Percentiles rank a stretch among this genome's conserved stretches.
These are phyloP conservation scores for Aspergillus amoenus DNA, from an alignment of 2,329 filamentous ascomycete species.

Conservation along the genomic window DNA sequence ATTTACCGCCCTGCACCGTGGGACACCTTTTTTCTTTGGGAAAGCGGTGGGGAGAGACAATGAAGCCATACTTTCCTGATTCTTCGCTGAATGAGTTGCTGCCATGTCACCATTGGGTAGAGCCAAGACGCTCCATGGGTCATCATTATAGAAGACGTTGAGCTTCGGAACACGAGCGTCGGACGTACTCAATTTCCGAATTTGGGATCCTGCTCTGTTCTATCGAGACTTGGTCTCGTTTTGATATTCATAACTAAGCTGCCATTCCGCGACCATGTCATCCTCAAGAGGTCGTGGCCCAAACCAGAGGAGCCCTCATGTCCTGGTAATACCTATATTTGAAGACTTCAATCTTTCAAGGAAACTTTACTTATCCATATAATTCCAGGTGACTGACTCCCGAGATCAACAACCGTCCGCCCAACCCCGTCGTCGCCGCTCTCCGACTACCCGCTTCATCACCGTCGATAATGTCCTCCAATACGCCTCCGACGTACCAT, in stretches of 20 bases:
- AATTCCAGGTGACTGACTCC: slow-evolving; percentile 44
- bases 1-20: background rate
- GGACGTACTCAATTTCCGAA: background rate
- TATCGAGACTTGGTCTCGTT: background rate
- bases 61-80: background rate
- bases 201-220: background rate
- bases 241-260: background rate
- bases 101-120: background rate
- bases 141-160: background rate
- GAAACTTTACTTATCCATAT: background rate
- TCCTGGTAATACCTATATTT: slow-evolving; percentile 36
- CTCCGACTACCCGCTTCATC: slow-evolving; percentile 68
- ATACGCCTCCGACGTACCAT: slow-evolving; percentile 91
- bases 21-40: background rate
- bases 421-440: slow-evolving; percentile 30
- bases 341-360: background rate
- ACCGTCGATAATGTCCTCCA: slow-evolving; percentile 92
- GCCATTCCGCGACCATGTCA: slow-evolving; percentile 20
- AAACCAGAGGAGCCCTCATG: slow-evolving; percentile 46
- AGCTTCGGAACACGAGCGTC: background rate
- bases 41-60: slow-evolving; percentile 10
- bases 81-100: background rate
- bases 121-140: background rate
- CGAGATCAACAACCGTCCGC: slow-evolving; percentile 38
- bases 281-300: slow-evolving; percentile 29